phyloP scores from a whole-genome alignment of 108 stramenopile species.

The Fragilariopsis cylindrus region DNA sequence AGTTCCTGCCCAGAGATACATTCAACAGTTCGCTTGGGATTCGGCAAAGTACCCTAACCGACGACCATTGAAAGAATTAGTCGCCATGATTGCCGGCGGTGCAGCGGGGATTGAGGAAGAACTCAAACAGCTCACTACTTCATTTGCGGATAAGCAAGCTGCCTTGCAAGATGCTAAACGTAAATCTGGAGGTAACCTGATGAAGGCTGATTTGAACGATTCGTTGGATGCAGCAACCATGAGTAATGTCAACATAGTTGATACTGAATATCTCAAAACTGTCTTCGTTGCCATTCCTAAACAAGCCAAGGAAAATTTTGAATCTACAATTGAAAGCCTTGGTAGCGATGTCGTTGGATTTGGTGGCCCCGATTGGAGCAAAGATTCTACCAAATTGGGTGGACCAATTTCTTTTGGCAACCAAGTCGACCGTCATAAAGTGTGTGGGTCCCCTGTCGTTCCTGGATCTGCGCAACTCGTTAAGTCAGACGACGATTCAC shows the following conservation, averaged over 20 bases:
- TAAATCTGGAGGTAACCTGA: conserved; percentile 78
- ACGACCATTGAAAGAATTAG: conserved; percentile 86
- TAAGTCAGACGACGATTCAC: conserved; percentile 76
- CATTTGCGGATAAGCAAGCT: conserved; percentile 82
- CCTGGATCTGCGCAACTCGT: conserved; percentile 81
- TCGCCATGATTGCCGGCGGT: conserved; percentile 73
- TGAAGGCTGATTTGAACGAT: conserved; percentile 85
- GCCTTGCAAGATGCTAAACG: conserved; percentile 77
- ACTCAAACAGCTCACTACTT: conserved; percentile 79
- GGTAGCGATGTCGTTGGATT: conserved; percentile 83
- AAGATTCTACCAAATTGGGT: conserved; percentile 64
- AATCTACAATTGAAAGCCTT: conserved; percentile 59
- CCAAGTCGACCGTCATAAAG: conserved; percentile 74
- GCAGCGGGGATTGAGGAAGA: conserved; percentile 89
- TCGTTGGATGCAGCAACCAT: conserved; percentile 77
- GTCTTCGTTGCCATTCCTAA: conserved; percentile 87
- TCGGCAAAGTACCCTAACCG: conserved; percentile 92
- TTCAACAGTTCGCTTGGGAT: conserved; percentile 94
- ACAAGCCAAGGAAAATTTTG: conserved; percentile 62
- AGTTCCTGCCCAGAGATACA: conserved; percentile 79
- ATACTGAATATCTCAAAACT: conserved; percentile 90
- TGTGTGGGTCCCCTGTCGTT: conserved; percentile 92
- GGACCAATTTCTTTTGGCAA: conserved; percentile 70
- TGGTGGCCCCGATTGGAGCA: conserved; percentile 90
- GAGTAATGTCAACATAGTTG: conserved; percentile 65